phyloP scores from a whole-genome alignment of 331 rosid species.

The Pyracantha coccinea region DNA sequence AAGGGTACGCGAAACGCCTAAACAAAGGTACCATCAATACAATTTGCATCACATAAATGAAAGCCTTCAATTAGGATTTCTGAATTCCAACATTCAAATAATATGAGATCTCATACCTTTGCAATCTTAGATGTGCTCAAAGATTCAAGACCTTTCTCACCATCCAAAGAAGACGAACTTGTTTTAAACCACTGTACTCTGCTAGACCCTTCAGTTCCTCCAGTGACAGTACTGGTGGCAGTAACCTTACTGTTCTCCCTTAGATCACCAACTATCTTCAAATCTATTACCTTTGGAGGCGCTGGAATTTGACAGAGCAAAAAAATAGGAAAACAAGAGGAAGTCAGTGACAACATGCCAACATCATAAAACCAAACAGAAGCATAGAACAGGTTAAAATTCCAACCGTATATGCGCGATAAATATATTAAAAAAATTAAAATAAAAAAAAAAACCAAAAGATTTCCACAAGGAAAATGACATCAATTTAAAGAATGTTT shows the following conservation, averaged over 20 bases:
- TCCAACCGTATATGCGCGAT: too few species aligned
- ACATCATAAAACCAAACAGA: background rate
- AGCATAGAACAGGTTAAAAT: background rate
- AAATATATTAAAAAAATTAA: too few species aligned
- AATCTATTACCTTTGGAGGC: constrained; percentile 72
- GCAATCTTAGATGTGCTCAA: constrained; percentile 86
- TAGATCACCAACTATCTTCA: constrained; percentile 73
- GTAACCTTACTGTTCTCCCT: constrained; percentile 82
- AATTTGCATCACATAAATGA: background rate
- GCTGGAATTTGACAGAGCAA: constrained; percentile 44
- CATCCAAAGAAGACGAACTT: constrained; percentile 45
- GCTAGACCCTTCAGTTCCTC: constrained; percentile 91
- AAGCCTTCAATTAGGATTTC: background rate
- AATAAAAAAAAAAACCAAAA: too few species aligned
- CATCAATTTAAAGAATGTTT: background rate
- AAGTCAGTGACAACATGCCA: constrained; percentile 6
- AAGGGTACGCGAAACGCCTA: constrained; percentile 95
- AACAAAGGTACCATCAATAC: constrained; percentile 17
- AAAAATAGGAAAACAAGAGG: background rate
- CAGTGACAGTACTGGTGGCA: constrained; percentile 73
- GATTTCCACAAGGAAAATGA: background rate
- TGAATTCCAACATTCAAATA: background rate
- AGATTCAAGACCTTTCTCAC: constrained; percentile 65
- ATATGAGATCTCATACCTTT: constrained; percentile 28
- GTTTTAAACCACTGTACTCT: constrained; percentile 98